Evolutionary conservation across 495 filamentous ascomycete genomes (phyloP).

Genomic region (Talaromyces liani): DNA sequence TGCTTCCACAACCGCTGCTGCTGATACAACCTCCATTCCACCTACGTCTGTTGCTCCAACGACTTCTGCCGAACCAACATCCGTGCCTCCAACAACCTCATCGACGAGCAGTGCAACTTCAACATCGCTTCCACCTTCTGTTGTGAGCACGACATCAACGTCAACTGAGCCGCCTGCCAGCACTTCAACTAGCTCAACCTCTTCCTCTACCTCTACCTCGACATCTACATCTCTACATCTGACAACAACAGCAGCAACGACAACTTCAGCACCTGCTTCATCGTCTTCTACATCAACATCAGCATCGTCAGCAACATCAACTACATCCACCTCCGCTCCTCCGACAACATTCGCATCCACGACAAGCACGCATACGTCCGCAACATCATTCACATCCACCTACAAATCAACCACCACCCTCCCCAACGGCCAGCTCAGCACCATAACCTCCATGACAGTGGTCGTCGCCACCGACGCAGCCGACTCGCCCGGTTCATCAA

Average conservation of each 20-base stretch:
- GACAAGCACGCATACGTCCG: conserved; percentile 16
- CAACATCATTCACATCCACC: conserved; percentile 18
- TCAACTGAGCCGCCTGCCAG: conserved; percentile 30
- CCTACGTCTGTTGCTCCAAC: neutral
- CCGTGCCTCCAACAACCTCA: neutral
- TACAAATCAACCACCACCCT: conserved; percentile 53
- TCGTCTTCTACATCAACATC: conserved; percentile 43
- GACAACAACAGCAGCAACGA: conserved; percentile 35
- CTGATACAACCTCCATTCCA: neutral
- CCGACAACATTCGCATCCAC: conserved; percentile 27
- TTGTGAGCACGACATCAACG: conserved; percentile 41
- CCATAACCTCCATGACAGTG: conserved; percentile 41
- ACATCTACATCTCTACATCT: conserved; percentile 27
- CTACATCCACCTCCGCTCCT: conserved; percentile 21
- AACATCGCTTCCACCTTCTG: conserved; percentile 31
- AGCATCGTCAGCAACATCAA: conserved; percentile 23
- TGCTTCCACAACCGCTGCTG: neutral
- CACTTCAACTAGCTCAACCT: conserved; percentile 42
- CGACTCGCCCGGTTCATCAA: conserved; percentile 17
- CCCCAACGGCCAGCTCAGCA: conserved; percentile 55
- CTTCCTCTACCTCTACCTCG: conserved; percentile 41
- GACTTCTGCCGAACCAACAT: neutral
- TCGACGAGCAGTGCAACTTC: conserved; percentile 30
- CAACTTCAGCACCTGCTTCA: conserved; percentile 44
- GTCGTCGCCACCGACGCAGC: conserved; percentile 21